phyloP scores from a whole-genome alignment of 345 rosid species.

The Sonneratia alba region DNA sequence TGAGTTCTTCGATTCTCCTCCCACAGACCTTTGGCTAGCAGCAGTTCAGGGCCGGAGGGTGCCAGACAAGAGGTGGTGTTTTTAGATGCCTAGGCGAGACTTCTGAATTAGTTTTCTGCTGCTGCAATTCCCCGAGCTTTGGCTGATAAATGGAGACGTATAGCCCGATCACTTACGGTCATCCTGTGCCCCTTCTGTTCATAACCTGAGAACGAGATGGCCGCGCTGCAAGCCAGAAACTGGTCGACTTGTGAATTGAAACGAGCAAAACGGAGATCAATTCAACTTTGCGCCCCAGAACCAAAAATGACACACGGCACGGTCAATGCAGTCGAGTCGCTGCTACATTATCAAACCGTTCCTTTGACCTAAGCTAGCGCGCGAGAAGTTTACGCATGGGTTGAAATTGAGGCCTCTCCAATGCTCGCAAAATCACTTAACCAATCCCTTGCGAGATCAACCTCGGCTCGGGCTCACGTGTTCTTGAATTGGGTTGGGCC shows the following conservation, averaged over 20 bases:
- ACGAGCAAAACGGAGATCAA: not conserved
- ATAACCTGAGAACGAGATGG: conserved; percentile 41
- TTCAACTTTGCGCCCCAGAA: not conserved
- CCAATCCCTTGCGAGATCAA: not conserved
- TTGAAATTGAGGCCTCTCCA: not conserved
- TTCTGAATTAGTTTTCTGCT: conserved; percentile 69
- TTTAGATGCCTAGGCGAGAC: conserved; percentile 70
- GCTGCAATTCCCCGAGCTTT: conserved; percentile 65
- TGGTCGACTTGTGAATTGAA: not conserved
- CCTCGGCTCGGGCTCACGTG: not conserved
- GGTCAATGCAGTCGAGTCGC: not conserved
- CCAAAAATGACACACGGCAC: not conserved
- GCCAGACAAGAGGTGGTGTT: conserved; percentile 53
- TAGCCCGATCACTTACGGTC: conserved; percentile 90
- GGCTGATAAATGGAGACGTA: conserved; percentile 86
- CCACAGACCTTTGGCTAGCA: conserved; percentile 62
- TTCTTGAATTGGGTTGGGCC: no score
- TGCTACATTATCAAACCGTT: not conserved
- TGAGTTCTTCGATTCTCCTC: conserved; percentile 87
- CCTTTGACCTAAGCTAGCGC: not conserved
- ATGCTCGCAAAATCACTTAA: not conserved
- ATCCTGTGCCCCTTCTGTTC: conserved; percentile 71
- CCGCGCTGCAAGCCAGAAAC: conserved; percentile 26
- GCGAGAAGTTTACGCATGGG: not conserved
- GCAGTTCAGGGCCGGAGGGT: conserved; percentile 61